Base-by-base conservation (phyloP, 768 basidiomycete genomes). In the Rhodotorula paludigena region DNA sequence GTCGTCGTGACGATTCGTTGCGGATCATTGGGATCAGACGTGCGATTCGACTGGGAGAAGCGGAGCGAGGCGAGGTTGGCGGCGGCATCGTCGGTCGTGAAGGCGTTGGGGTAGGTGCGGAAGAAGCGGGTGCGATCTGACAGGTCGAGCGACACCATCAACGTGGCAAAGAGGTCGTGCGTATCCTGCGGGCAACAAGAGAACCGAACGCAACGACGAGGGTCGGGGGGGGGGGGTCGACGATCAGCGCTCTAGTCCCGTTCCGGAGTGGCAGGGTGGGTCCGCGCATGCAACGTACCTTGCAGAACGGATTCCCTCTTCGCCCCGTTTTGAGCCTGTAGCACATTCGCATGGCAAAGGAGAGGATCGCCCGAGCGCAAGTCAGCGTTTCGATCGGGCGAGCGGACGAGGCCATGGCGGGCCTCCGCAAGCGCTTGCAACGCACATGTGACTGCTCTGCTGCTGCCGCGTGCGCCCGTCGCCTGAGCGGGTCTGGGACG, bases 1-100 rank as follows among this genome's bases (percentile, higher is more conserved):
- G 96, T 99, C 1, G 96, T 99, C 76, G 96, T 99, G 77, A 99
- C 89, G 80, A 99, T 91, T 77, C 96, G 88, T 79, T 90, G 87
- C 75, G 92, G 92, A 80, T 99, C 96, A 81, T 91, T 88, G 74
- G 96, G 94, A 83, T 99, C 96, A 77, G 93, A 89, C 74, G 92
- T 89, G 77, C 96, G 90, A 82, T 92, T 94, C 61, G 96, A 98
- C 81, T 99, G 96, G 38, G 96, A 94, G 79, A 99, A 99, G 79
- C 97, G 98, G 77, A 99, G 86, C 6, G 90, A 90, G 42, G 92
- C 88, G 39, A 99, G 81, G 78, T 98, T 98, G 76, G 85, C 84
- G 25, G 89, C 90, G 10, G 96, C 94, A 78, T 97, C 92, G 78
- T 99, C 76, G 55, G 93, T 96, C 60, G 91, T 87, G 80, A 99